phyloP scores from a whole-genome alignment of 768 basidiomycete genomes.

The Paxillus rubicundulus region DNA sequence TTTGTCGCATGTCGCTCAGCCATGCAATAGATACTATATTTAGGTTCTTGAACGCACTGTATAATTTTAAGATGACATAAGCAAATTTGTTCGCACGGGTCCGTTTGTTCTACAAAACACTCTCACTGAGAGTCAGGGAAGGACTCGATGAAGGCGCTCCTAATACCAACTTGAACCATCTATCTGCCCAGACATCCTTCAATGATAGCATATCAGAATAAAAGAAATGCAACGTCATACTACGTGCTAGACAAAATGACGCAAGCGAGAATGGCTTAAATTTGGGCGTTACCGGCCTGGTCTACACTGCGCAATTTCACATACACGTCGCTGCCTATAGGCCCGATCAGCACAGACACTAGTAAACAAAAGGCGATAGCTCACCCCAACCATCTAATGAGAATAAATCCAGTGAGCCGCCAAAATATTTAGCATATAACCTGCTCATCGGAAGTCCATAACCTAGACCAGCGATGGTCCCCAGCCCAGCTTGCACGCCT shows the following conservation, averaged over 20 bases:
- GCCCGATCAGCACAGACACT: neutral
- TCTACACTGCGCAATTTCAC: constrained; percentile 54
- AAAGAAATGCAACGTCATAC: neutral
- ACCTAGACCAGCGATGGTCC: constrained; percentile 88
- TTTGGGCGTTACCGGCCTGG: constrained; percentile 49
- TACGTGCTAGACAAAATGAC: neutral
- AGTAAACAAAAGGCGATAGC: constrained; percentile 13
- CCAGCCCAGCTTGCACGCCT: constrained; percentile 75
- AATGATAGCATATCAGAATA: neutral
- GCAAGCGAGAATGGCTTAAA: constrained; percentile 25
- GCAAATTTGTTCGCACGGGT: too few species aligned
- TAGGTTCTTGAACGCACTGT: too few species aligned
- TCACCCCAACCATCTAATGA: constrained; percentile 83
- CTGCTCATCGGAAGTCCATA: constrained; percentile 84
- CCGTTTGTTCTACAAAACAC: too few species aligned
- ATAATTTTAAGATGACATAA: too few species aligned
- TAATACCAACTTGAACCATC: too few species aligned
- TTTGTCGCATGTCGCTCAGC: too few species aligned
- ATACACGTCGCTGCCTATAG: constrained; percentile 49
- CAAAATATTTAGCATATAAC: constrained; percentile 80
- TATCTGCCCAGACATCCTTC: too few species aligned
- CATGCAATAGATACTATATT: too few species aligned
- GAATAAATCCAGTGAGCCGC: constrained; percentile 78
- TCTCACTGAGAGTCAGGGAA: too few species aligned
- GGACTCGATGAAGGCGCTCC: too few species aligned